phyloP scores from a whole-genome alignment of 768 basidiomycete genomes.

The Mrakia gelida region DNA sequence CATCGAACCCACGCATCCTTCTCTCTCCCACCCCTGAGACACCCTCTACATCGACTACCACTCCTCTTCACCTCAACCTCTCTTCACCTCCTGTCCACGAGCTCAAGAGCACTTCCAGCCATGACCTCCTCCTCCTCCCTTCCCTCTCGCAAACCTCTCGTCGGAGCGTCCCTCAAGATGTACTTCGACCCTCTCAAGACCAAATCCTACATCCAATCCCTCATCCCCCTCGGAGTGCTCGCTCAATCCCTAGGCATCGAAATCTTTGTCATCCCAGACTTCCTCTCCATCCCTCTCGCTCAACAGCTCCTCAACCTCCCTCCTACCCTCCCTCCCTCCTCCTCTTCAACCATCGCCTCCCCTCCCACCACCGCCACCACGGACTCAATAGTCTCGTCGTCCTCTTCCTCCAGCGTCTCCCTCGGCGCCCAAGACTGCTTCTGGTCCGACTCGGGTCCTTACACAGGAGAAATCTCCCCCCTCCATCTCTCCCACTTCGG shows the following conservation, averaged over 20 bases:
- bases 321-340: not conserved
- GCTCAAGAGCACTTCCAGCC: no score
- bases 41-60: not conserved
- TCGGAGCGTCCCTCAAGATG: slow-evolving; percentile 26
- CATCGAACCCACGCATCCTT: not conserved
- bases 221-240: slow-evolving; percentile 22
- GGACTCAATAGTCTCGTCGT: not conserved
- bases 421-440: slow-evolving; percentile 32
- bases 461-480: slow-evolving; percentile 32
- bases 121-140: no score
- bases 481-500: slow-evolving; percentile 24
- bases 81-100: no score
- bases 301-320: not conserved
- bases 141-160: slow-evolving; percentile 5
- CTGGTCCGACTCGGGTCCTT: slow-evolving; percentile 29
- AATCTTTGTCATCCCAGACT: slow-evolving; percentile 33
- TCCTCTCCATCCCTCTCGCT: slow-evolving; percentile 22
- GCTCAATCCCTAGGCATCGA: slow-evolving; percentile 14
- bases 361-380: not conserved
- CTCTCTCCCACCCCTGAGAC: not conserved
- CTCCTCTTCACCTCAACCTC: no score
- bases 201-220: slow-evolving; percentile 19
- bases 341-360: not conserved
- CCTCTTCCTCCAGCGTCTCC: not conserved
- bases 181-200: slow-evolving; percentile 19